Evolutionary conservation across 2,329 filamentous ascomycete species (phyloP).

Genomic region (Rutstroemia sp.): DNA sequence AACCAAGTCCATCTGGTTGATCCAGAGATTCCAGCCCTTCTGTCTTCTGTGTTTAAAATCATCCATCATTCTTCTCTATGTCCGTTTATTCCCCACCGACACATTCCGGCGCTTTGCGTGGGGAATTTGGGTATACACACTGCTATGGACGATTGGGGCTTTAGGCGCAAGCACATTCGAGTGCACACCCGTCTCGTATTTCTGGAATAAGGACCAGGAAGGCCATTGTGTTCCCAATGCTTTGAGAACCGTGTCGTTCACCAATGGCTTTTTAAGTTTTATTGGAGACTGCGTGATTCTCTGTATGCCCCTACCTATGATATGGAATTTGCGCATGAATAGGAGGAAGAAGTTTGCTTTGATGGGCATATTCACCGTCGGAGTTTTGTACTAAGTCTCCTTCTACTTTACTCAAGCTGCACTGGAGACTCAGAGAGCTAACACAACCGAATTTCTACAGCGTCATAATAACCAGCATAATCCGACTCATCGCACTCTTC

Average conservation of each 20-base stretch:
- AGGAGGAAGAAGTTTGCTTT: conserved; percentile 11
- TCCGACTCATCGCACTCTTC: neutral
- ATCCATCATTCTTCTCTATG: conserved; percentile 21
- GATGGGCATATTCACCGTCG: conserved; percentile 13
- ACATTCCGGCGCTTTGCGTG: conserved; percentile 15
- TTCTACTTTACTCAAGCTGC: neutral
- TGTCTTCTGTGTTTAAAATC: conserved; percentile 14
- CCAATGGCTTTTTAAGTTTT: conserved; percentile 14
- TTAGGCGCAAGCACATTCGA: conserved; percentile 18
- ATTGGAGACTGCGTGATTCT: conserved; percentile 14
- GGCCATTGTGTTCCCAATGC: conserved; percentile 11
- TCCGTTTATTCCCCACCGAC: conserved; percentile 14
- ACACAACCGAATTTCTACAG: neutral
- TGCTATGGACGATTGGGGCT: conserved; percentile 16
- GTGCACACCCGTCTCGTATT: conserved; percentile 16
- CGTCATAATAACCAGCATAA: neutral
- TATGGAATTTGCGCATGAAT: conserved; percentile 12
- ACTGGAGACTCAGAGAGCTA: neutral
- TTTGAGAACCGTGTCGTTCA: conserved; percentile 14
- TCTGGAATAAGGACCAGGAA: conserved; percentile 15
- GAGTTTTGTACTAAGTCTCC: conserved; percentile 13
- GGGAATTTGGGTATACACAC: conserved; percentile 13
- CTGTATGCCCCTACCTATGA: conserved; percentile 12
- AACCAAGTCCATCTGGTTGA: conserved; percentile 1
- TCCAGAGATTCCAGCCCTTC: neutral